A percentile compares a stretch with the other conserved stretches of the same genome.
These are phyloP conservation scores for Microdochium bolleyi DNA, from an alignment of 2,329 filamentous ascomycete species.

Conservation along the genomic window DNA sequence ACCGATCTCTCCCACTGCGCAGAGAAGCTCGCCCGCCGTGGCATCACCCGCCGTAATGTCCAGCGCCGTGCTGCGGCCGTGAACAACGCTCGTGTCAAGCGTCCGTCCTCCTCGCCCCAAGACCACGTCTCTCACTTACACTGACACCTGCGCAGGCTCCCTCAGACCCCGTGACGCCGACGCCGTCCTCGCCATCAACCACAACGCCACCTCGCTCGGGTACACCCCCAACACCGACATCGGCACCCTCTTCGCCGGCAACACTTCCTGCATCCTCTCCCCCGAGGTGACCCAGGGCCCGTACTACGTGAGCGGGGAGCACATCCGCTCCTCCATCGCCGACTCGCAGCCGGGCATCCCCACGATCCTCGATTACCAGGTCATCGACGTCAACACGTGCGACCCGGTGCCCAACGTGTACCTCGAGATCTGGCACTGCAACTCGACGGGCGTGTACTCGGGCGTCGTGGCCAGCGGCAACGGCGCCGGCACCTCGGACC, in stretches of 20 bases:
- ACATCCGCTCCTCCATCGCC: slow-evolving; percentile 32
- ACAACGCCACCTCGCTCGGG: slow-evolving; percentile 22
- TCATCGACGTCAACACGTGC: slow-evolving; percentile 40
- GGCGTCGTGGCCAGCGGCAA: neutral
- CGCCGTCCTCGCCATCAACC: slow-evolving; percentile 20
- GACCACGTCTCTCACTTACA: no score
- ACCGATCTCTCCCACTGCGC: neutral
- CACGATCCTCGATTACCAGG: slow-evolving; percentile 36
- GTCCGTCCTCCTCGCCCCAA: neutral
- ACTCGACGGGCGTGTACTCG: slow-evolving; percentile 1
- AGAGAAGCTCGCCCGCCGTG: neutral
- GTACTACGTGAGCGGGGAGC: slow-evolving; percentile 39
- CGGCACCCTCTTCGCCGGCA: slow-evolving; percentile 23
- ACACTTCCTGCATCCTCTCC: slow-evolving; percentile 33
- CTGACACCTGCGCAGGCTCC: slow-evolving; percentile 7
- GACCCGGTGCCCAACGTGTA: slow-evolving; percentile 32
- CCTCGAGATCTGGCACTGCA: slow-evolving; percentile 35
- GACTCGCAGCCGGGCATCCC: slow-evolving; percentile 34
- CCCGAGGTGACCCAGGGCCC: slow-evolving; percentile 39
- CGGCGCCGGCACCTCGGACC: neutral
- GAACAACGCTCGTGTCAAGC: neutral
- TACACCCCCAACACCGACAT: slow-evolving; percentile 20
- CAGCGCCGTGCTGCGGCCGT: neutral
- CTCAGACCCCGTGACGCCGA: slow-evolving; percentile 21
- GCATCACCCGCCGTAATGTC: neutral